Conservation (phyloP, 257 asterid species). For the Solanum bulbocastanum region DNA sequence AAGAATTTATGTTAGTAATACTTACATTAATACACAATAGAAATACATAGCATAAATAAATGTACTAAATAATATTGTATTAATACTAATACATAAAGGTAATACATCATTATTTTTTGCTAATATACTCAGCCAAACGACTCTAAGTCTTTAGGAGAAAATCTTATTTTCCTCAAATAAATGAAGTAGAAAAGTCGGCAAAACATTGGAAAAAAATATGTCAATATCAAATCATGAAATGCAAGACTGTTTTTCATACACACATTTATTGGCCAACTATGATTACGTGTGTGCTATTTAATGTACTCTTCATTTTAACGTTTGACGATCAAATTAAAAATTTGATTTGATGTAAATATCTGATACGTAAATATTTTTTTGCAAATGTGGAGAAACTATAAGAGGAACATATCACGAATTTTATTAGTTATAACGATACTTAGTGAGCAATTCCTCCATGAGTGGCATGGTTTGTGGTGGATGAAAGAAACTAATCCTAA, state of each 20-base stretch:
- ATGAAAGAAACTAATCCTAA: not conserved
- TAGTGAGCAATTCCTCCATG: not conserved
- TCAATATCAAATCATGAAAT: not conserved
- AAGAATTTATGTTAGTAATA: not conserved
- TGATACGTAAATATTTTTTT: not conserved
- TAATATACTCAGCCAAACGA: not conserved
- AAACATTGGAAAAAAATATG: not conserved
- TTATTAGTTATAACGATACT: not conserved
- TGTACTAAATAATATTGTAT: not conserved
- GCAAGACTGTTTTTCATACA: not conserved
- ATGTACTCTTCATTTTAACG: not conserved
- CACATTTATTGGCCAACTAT: not conserved
- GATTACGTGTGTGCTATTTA: not conserved
- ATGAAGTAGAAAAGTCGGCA: not conserved
- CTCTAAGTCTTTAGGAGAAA: rapidly evolving
- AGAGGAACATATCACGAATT: not conserved
- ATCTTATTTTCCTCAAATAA: not conserved
- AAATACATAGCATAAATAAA: too few species aligned
- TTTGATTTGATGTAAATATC: not conserved
- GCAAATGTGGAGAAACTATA: not conserved
- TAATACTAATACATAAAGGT: too few species aligned
- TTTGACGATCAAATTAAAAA: not conserved
- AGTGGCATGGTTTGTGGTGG: not conserved
- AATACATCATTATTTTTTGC: too few species aligned
- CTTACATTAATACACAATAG: too few species aligned